Evolutionary conservation across 768 basidiomycete genomes (phyloP), one percentile per base, ranked within the genome.

Genomic region (Podaxis sp.): DNA sequence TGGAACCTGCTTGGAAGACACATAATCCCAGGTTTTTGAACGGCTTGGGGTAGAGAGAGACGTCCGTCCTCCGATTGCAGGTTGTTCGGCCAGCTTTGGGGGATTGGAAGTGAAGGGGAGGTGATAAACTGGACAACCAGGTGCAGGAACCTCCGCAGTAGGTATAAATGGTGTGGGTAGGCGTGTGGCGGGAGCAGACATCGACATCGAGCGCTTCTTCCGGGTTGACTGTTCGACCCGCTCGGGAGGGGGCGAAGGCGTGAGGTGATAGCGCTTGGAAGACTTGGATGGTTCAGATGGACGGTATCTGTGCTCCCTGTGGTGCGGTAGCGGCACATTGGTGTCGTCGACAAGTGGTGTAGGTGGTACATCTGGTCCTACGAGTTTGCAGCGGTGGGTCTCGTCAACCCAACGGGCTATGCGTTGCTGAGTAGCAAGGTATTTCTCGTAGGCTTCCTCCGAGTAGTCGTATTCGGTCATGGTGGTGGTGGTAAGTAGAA

Each of bases 381-480:
- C 61, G 11, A 64, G 66, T 15, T 22, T 38, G 52, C 55, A 61
- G 17, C 57, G 56, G 15, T 59, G 52, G 60, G 66, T 64, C 13
- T 53, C 60, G 30, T 64, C 60, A 52, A 64, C 63, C 66, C 66
- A 67, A 26, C 63, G 63, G n/a, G 63, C 66, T 5, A 67, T 67
- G 36, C 66, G 56, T 17, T 60, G 39, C 63, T 67, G 66, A 26
- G 59, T 64, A 17, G 59, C 66, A 19, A 67, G 57, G 57, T 67
- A 62, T 13, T 64, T 63, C 51, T 67, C 60, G 59, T 58, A 67
- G 22, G 66, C 66, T 33, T 64, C 59, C 11, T 55, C 56, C 7
- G 66, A 67, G 36, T 62, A 67, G 60, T 67, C 66, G 63, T 67
- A 67, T 49, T 67, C 66, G 6, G 66, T 67, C 66, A 67, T 67